Conservation (phyloP, 2,329 filamentous ascomycete genomes). For the Mycosphaerelloides madeirae region DNA sequence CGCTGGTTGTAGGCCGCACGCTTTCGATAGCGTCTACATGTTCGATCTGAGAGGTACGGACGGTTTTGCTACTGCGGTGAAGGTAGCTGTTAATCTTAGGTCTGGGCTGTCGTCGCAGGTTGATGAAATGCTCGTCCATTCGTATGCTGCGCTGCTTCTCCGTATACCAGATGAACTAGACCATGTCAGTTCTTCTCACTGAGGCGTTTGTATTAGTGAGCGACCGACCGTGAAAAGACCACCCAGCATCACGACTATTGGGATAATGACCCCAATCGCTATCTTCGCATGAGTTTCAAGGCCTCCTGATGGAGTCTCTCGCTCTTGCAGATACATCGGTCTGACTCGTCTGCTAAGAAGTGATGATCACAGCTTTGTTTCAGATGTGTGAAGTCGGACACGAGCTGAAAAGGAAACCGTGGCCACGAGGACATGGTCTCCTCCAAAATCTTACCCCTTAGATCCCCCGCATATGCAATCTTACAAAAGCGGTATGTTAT, state of each 20-base stretch:
- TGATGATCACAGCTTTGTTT: too few relatives aligned
- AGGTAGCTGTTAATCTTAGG: slow-evolving; percentile 5
- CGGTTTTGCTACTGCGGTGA: slow-evolving; percentile 1
- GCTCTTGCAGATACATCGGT: too few relatives aligned
- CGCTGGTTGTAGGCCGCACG: not conserved
- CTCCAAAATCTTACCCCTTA: too few relatives aligned
- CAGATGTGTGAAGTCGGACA: too few relatives aligned
- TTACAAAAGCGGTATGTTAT: too few relatives aligned
- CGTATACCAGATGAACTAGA: slow-evolving; percentile 13
- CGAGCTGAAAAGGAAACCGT: too few relatives aligned
- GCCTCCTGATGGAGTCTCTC: not conserved
- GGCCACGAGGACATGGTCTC: too few relatives aligned
- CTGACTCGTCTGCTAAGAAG: too few relatives aligned
- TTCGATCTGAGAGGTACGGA: not conserved
- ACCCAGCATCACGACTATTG: slow-evolving; percentile 8
- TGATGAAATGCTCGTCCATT: not conserved
- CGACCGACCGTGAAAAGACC: slow-evolving; percentile 1
- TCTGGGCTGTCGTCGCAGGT: not conserved
- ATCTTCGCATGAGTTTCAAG: slow-evolving; percentile 11
- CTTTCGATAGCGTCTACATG: not conserved
- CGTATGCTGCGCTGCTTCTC: slow-evolving; percentile 8
- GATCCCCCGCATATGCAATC: too few relatives aligned
- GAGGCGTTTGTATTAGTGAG: too few relatives aligned
- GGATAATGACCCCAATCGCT: slow-evolving; percentile 15
- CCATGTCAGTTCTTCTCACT: too few relatives aligned